phyloP scores from a whole-genome alignment of 202 grass and related monocot genomes.

The Schoenoplectus tabernaemontani region DNA sequence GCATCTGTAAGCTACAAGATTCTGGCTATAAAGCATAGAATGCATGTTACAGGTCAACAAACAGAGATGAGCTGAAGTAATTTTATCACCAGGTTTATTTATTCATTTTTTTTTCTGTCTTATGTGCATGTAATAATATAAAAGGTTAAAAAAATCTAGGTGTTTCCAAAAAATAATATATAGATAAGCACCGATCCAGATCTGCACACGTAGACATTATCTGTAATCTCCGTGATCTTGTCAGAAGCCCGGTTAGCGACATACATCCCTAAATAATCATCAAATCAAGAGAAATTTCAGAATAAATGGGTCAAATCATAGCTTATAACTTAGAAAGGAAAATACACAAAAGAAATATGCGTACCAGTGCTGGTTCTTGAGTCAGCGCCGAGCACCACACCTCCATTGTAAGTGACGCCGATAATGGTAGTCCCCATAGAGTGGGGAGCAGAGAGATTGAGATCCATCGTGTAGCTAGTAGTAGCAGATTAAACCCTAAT shows the following conservation, averaged over 20 bases:
- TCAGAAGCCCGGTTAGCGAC: constrained; percentile 82
- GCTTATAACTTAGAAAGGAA: not conserved
- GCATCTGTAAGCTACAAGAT: not conserved
- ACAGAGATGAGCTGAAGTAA: not conserved
- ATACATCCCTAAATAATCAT: constrained; percentile 54
- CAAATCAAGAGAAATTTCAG: not conserved
- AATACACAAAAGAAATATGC: not conserved
- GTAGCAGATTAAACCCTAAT: constrained; percentile 12
- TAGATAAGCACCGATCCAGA: constrained; percentile 75
- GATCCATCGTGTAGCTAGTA: constrained; percentile 11
- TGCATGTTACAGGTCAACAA: not conserved
- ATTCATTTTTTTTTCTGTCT: not conserved
- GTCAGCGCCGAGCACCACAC: constrained; percentile 71
- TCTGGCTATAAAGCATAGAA: not conserved
- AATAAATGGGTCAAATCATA: not conserved
- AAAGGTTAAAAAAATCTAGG: not conserved
- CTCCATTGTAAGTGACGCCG: constrained; percentile 70
- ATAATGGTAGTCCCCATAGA: constrained; percentile 82
- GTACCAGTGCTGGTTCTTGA: constrained; percentile 80
- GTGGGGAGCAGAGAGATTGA: constrained; percentile 44
- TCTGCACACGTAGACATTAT: constrained; percentile 77
- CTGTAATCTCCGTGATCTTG: constrained; percentile 79
- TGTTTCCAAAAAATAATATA: not conserved
- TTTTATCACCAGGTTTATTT: no score
- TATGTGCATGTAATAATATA: not conserved